Base-by-base conservation (phyloP, 208 protist species). In the Leishmania tropica region DNA sequence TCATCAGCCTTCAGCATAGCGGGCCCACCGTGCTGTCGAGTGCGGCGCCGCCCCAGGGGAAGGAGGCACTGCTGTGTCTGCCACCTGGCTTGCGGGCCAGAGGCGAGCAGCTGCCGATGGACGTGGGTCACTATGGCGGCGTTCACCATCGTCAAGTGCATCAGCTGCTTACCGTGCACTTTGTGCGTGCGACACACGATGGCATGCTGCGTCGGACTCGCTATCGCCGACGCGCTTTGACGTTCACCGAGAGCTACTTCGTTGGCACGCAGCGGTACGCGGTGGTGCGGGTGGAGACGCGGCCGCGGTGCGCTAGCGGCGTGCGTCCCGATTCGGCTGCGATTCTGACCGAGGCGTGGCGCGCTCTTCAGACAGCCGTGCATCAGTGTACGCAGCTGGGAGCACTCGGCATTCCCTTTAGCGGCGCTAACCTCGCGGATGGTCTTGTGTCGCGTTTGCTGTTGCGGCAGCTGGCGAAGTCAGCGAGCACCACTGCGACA, bases 1-100 rank as follows among this genome's bases (percentile, higher is more conserved):
- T 99, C 85, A 93, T 96, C 48, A 99, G 94, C 93, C 99, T 99
- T 80, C 98, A 99, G 87, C 99, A 99, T 96, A 99, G 99, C 79
- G 86, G 92, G 68, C 98, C 98, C 4, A 92, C 89, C 5, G 97
- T 99, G 1, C 65, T 68, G 45, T 62, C 72, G 6, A 56, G 58
- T 19, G 3, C 65, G 42, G 17, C 60, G 42, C 24, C n/a, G 6
- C 8, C n/a, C 45, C 11, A 31, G 97, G 97, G 4, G 62, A 28
- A 45, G 45, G 58, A 35, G 31, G 53, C 35, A 5, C 19, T 78
- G 7, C 40, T 64, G 51, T 60, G 73, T n/a, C 19, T 21, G 19
- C 17, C n/a, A 11, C 73, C 73, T 48, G 31, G 35, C 2, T 40
- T 58, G 53, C 73, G 53, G 51, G 51, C 47, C 47, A 40, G 42